These are phyloP conservation scores for Marchantia paleacea DNA, from an alignment of 225 moss, liverwort and hornwort genomes.

Conservation along the genomic window DNA sequence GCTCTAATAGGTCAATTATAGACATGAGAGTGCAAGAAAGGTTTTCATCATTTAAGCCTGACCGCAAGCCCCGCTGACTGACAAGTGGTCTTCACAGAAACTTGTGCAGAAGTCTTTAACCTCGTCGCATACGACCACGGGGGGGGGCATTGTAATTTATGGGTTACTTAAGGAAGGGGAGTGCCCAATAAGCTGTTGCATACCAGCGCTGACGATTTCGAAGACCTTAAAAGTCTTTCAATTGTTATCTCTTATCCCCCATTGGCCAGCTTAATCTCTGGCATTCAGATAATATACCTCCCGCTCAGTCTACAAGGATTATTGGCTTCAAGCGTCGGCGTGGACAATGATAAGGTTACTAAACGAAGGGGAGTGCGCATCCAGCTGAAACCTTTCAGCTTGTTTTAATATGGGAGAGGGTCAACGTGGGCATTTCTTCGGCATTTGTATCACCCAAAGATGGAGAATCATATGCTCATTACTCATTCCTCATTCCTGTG, in stretches of 20 bases:
- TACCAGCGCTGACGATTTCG: not conserved
- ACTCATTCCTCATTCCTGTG: not conserved
- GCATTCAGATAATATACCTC: not conserved
- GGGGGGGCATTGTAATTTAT: no score
- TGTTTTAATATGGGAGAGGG: not conserved
- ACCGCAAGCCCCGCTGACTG: not conserved
- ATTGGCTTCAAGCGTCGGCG: not conserved
- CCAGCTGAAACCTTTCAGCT: not conserved
- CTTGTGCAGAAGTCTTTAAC: conserved; percentile 8
- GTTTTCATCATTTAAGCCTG: not conserved
- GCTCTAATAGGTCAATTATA: not conserved
- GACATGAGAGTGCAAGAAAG: not conserved
- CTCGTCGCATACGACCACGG: conserved; percentile 3
- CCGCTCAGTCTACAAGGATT: not conserved
- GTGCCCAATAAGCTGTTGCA: not conserved
- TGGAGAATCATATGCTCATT: no score
- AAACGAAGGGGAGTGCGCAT: not conserved
- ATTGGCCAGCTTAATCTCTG: not conserved
- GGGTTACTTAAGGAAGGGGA: not conserved
- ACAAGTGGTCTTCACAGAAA: conserved; percentile 6
- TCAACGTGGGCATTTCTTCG: no score
- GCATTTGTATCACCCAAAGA: no score
- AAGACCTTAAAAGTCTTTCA: not conserved
- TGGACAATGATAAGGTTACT: not conserved
- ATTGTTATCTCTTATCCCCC: no score